A percentile compares a stretch with the other conserved stretches of the same genome.
These are phyloP conservation scores for Populus hybrid DNA, from an alignment of 441 rosid genomes.

Conservation along the genomic window DNA sequence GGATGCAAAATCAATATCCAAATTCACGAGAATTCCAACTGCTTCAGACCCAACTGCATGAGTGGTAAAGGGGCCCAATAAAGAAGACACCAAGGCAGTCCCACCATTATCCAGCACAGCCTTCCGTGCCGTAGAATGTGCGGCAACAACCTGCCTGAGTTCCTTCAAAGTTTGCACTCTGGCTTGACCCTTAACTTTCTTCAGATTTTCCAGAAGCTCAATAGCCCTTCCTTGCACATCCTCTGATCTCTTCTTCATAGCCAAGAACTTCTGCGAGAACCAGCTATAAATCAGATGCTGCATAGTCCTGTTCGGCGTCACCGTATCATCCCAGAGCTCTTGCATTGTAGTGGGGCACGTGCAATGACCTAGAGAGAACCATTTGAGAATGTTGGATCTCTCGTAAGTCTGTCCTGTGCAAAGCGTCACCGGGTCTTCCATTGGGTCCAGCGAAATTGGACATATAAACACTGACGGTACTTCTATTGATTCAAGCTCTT, in stretches of 20 bases:
- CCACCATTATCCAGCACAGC: constrained; percentile 59
- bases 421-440: constrained; percentile 93
- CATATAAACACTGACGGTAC: constrained; percentile 87
- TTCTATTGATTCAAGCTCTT: constrained; percentile 65
- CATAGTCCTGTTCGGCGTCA: constrained; percentile 80
- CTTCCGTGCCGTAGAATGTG: constrained; percentile 56
- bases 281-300: constrained; percentile 74
- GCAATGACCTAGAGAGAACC: constrained; percentile 73
- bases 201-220: constrained; percentile 62
- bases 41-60: constrained; percentile 87
- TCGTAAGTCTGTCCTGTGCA: constrained; percentile 96
- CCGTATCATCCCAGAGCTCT: constrained; percentile 85
- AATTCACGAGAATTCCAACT: constrained; percentile 68
- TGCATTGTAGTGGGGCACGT: constrained; percentile 98
- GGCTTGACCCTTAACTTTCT: constrained; percentile 80
- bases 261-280: constrained; percentile 75
- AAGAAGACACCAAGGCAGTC: constrained; percentile 43
- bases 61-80: constrained; percentile 71
- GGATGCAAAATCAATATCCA: constrained; percentile 60
- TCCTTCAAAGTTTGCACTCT: constrained; percentile 78
- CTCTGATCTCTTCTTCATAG: constrained; percentile 81
- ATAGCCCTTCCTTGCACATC: constrained; percentile 79
- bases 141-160: constrained; percentile 52
- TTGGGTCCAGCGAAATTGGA: constrained; percentile 91
- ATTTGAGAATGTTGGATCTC: constrained; percentile 77